These are phyloP conservation scores for Cerioporus squamosus DNA, from an alignment of 1,284 basidiomycete genomes.

Conservation along the genomic window DNA sequence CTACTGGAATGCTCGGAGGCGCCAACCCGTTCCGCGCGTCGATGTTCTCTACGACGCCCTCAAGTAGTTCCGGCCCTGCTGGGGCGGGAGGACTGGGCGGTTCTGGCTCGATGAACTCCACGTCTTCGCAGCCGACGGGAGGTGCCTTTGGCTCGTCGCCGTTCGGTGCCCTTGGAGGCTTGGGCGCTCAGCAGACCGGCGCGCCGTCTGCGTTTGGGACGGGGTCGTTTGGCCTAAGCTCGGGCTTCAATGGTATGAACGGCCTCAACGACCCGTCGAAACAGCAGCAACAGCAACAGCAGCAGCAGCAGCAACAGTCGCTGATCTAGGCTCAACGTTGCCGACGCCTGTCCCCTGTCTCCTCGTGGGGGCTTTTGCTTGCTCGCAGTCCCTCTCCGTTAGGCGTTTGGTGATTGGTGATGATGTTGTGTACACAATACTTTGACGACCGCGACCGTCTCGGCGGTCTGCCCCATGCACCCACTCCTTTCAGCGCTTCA, in stretches of 20 bases:
- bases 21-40: conserved; percentile 78
- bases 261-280: conserved; percentile 27
- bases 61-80: conserved; percentile 13
- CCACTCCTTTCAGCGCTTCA: not conserved
- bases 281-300: conserved; percentile 35
- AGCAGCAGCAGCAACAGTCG: conserved; percentile 40
- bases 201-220: conserved; percentile 15
- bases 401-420: too few relatives aligned
- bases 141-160: conserved; percentile 15
- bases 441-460: too few relatives aligned
- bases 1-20: conserved; percentile 60
- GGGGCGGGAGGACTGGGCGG: not conserved
- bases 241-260: conserved; percentile 13
- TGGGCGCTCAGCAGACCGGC: conserved; percentile 11
- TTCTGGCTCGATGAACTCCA: too few relatives aligned
- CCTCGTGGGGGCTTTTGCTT: too few relatives aligned
- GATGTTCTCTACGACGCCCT: conserved; percentile 31
- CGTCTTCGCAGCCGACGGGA: conserved; percentile 13
- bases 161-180: conserved; percentile 21
- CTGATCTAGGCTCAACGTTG: conserved; percentile 38
- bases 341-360: too few relatives aligned
- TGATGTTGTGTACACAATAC: too few relatives aligned
- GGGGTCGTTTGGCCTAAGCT: conserved; percentile 22
- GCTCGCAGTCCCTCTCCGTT: too few relatives aligned
- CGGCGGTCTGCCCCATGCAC: too few relatives aligned